Evolutionary conservation across 495 filamentous ascomycete genomes (phyloP), one percentile per base, ranked within the genome.

Genomic region (Acidiella bohemica): DNA sequence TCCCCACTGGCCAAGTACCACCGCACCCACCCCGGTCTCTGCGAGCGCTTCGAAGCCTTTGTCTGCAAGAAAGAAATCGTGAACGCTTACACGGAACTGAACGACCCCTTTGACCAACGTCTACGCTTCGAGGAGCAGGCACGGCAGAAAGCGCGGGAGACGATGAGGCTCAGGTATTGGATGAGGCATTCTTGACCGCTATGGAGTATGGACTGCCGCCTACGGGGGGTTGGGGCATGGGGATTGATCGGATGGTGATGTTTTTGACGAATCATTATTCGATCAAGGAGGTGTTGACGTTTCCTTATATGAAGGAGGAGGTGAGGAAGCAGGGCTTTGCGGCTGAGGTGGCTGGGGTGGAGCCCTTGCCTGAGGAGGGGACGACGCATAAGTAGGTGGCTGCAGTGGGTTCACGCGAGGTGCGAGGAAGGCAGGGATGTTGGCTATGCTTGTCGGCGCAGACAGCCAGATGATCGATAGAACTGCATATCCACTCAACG

Each of bases 81-180:
- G 46, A 94, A 96, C 54, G 85, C 87, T 2, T 96, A 96, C 67
- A 99, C 90, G 11, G 90, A 96, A 71, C 76, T 96, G 68, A 96
- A 97, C 71, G 80, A 94, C 56, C 84, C 88, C 38, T 88, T 93
- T 57, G 84, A 93, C 59, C 90, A 96, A 62, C 72, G 90, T 36
- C 66, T 90, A 41, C 78, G 87, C 25, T 96, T 97, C 65, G 84
- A 94, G 59, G 88, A 97, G 70, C 92, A 97, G 62, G 88, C 86
- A 12, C 67, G 73, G 47, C 86, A 96, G 71, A 97, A 96, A 67
- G 87, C 75, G 27, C 81, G 92, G 90, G 92, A 56, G 92, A 97
- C 52, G 86, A 95, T 50, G 90, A 97, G 66, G 90, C 86, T 1
- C 92, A 95, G 65, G 63, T 92, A 43, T 78, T 96, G 46, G 92